phyloP scores from a whole-genome alignment of 805 yeast species.

The Yamadazyma scolyti region DNA sequence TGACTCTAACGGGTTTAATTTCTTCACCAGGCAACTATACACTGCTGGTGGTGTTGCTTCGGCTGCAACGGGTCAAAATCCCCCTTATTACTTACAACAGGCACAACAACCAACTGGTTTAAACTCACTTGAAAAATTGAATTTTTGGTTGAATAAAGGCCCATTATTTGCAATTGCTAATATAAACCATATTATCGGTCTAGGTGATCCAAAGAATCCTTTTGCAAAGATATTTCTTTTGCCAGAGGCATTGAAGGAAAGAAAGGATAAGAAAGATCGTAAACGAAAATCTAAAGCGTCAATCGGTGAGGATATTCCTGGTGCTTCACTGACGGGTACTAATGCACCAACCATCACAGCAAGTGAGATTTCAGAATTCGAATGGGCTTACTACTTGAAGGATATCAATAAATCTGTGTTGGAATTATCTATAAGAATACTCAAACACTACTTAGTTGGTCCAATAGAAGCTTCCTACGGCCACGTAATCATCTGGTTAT shows the following conservation, averaged over 20 bases:
- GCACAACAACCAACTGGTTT: slow-evolving; percentile 16
- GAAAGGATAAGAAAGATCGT: slow-evolving; percentile 68
- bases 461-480: slow-evolving; percentile 70
- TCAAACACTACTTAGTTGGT: slow-evolving; percentile 63
- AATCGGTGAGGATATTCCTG: slow-evolving; percentile 11
- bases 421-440: slow-evolving; percentile 65
- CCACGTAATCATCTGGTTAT: slow-evolving; percentile 74
- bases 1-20: slow-evolving; percentile 60
- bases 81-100: slow-evolving; percentile 30
- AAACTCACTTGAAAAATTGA: slow-evolving; percentile 45
- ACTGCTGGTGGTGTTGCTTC: slow-evolving; percentile 27
- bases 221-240: slow-evolving; percentile 71
- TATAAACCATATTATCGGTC: slow-evolving; percentile 70
- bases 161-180: slow-evolving; percentile 74
- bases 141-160: slow-evolving; percentile 75
- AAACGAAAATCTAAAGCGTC: slow-evolving; percentile 44
- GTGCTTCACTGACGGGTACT: slow-evolving; percentile 17
- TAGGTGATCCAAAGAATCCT: slow-evolving; percentile 73
- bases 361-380: slow-evolving; percentile 29
- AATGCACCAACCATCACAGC: slow-evolving; percentile 33
- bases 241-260: slow-evolving; percentile 67
- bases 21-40: slow-evolving; percentile 46
- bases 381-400: slow-evolving; percentile 58
- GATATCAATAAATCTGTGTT: slow-evolving; percentile 60
- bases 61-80: slow-evolving; percentile 26